Conservation (phyloP, 2,329 filamentous ascomycete species). For the Pyrenochaeta sp. region DNA sequence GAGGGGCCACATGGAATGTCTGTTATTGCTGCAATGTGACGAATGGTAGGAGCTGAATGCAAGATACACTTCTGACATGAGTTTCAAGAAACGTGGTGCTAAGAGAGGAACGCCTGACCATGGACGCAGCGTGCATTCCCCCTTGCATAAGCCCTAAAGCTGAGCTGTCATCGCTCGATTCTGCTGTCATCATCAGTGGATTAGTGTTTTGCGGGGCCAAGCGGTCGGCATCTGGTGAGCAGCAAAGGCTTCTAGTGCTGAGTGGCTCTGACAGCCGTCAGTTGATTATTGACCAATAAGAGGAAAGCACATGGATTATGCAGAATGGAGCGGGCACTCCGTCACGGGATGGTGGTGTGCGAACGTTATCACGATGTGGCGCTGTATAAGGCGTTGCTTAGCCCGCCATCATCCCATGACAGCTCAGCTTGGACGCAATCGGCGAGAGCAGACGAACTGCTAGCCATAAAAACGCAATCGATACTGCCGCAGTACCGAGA, state of each 20-base stretch:
- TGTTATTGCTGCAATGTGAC: background rate
- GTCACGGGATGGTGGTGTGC: slow-evolving; percentile 7
- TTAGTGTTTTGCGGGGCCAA: slow-evolving; percentile 2
- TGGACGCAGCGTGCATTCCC: background rate
- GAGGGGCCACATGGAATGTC: background rate
- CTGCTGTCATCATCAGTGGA: background rate
- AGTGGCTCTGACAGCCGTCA: slow-evolving; percentile 9
- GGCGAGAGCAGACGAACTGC: slow-evolving; percentile 5
- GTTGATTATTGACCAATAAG: slow-evolving; percentile 8
- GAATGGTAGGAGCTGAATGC: slow-evolving; percentile 2
- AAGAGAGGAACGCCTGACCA: slow-evolving; percentile 3
- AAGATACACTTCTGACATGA: slow-evolving; percentile 17
- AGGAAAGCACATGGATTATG: background rate
- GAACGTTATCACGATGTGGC: slow-evolving; percentile 18
- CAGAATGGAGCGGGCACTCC: slow-evolving; percentile 13
- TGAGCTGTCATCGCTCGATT: slow-evolving; percentile 1
- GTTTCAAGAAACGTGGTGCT: slow-evolving; percentile 16
- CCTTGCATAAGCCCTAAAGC: slow-evolving; percentile 8
- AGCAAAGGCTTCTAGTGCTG: slow-evolving; percentile 10
- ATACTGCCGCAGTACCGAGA: slow-evolving; percentile 1
- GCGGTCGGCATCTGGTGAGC: background rate
- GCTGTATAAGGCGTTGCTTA: slow-evolving; percentile 12
- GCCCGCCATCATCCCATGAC: slow-evolving; percentile 9
- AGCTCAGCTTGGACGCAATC: slow-evolving; percentile 3
- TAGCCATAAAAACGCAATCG: background rate